Base-by-base conservation (phyloP, 768 basidiomycete species). In the Bullera alba region DNA sequence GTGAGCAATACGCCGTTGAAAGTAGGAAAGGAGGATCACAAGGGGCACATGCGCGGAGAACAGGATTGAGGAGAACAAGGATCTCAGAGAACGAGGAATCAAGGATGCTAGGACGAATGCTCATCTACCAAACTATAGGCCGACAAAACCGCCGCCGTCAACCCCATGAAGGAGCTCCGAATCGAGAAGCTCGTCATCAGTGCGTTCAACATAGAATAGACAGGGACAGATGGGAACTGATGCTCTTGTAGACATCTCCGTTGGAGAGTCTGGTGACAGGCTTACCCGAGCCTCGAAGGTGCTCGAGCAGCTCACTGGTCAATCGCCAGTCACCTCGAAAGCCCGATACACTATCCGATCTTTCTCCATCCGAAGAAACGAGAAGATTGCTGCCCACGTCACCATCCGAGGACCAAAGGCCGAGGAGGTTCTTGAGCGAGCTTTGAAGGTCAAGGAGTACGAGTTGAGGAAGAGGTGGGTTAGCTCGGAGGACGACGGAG, bases 131-230 rank as follows among this genome's bases (percentile, higher is more conserved):
- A n/a, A 12, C 27, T 37, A 52, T 53, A 74, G 73, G 73, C 73
- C 60, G 73, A 74, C 62, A 71, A 73, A 60, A 72, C 69, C 58
- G 67, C 70, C 70, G 64, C 70, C 61, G 61, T 68, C 58, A 93
- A 95, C 81, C 83, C 84, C 73, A 90, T 91, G 90, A 87, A 83
- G 79, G 93, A 99, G 79, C 86, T 87, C 65, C 81, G 82, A 63
- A 90, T 95, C 76, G 92, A 95, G 78, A 99, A 99, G 81, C 84
- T 97, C 73, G 90, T 93, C 77, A 91, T 97, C 82, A 97, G 93
- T 97, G 76, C 72, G 91, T 87, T 39, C 30, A 34, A 34, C 38
- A 8, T 39, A 10, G 38, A 39, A 14, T 34, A n/a, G 32, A 34
- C 32, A 34, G 10, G 32, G n/a, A 34, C 10, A n/a, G n/a, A 34